phyloP scores from a whole-genome alignment of 2,329 filamentous ascomycete genomes.

The Fusarium sp. region DNA sequence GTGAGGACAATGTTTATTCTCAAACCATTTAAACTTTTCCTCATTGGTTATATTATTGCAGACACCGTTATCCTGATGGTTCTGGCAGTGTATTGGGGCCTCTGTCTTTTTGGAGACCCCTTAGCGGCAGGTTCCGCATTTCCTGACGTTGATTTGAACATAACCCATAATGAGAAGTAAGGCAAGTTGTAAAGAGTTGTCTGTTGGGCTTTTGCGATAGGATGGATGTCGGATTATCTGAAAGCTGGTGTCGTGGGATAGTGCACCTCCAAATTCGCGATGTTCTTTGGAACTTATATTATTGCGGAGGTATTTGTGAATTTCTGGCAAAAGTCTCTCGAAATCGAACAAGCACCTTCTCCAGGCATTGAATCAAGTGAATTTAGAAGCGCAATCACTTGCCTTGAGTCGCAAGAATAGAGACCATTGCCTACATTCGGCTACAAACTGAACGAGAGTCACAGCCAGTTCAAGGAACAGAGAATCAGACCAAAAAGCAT shows the following conservation, averaged over 20 bases:
- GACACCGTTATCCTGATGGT: background rate
- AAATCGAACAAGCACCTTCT: no score
- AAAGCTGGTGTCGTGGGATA: background rate
- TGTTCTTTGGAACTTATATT: no score
- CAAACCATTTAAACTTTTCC: rapidly evolving
- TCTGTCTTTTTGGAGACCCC: rapidly evolving
- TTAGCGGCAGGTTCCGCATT: background rate
- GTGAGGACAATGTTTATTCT: rapidly evolving
- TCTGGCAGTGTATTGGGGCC: background rate
- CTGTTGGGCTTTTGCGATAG: background rate
- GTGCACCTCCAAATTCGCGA: background rate
- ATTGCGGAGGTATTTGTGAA: no score
- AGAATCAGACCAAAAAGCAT: no score
- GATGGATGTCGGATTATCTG: no score
- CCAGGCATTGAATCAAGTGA: no score
- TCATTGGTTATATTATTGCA: rapidly evolving
- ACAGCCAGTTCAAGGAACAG: no score
- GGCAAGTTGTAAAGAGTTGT: background rate
- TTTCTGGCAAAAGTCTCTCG: no score
- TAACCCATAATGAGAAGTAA: background rate
- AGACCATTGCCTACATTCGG: no score
- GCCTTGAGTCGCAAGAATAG: no score
- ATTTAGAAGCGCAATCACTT: no score
- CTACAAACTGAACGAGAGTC: no score
- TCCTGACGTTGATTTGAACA: background rate